Percentiles rank a stretch among this genome's conserved stretches.
Evolutionary conservation across 2,329 filamentous ascomycete species (phyloP).

Genomic region (Dactylellina parvicollis): DNA sequence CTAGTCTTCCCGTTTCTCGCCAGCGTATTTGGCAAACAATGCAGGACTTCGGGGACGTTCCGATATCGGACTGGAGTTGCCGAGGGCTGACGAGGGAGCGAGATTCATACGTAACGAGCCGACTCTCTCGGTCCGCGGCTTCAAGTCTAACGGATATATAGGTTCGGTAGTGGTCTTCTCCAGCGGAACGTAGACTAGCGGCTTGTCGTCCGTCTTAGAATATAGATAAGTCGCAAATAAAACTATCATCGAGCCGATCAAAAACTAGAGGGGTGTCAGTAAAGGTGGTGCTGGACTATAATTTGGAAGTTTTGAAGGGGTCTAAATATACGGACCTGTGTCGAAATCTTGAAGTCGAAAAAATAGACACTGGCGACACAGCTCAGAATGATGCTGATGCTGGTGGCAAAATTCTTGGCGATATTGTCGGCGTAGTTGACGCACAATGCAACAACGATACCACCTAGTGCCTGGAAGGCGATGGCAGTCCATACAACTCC

Average conservation of each 20-base stretch:
- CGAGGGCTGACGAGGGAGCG: constrained; percentile 38
- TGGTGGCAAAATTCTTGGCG: constrained; percentile 91
- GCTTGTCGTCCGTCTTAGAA: constrained; percentile 72
- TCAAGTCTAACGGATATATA: constrained; percentile 27
- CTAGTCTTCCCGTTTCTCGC: constrained; percentile 51
- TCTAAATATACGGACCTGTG: constrained; percentile 67
- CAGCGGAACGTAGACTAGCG: constrained; percentile 59
- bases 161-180: constrained; percentile 56
- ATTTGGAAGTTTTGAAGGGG: neutral
- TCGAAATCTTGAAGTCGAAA: constrained; percentile 80
- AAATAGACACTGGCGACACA: constrained; percentile 85
- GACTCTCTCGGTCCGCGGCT: constrained; percentile 40
- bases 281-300: neutral
- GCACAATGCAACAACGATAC: constrained; percentile 82
- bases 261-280: constrained; percentile 69
- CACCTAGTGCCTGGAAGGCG: constrained; percentile 81
- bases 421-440: constrained; percentile 89
- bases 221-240: constrained; percentile 86
- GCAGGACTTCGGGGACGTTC: constrained; percentile 51
- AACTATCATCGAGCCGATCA: constrained; percentile 81
- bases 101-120: constrained; percentile 46
- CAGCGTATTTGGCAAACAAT: constrained; percentile 48
- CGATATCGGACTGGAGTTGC: constrained; percentile 39
- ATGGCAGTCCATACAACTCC: constrained; percentile 89
- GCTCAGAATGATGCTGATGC: constrained; percentile 88